Evolutionary conservation across 2,329 filamentous ascomycete species (phyloP), one percentile per base, ranked within the genome.

Genomic region (Fusarium stilboides): DNA sequence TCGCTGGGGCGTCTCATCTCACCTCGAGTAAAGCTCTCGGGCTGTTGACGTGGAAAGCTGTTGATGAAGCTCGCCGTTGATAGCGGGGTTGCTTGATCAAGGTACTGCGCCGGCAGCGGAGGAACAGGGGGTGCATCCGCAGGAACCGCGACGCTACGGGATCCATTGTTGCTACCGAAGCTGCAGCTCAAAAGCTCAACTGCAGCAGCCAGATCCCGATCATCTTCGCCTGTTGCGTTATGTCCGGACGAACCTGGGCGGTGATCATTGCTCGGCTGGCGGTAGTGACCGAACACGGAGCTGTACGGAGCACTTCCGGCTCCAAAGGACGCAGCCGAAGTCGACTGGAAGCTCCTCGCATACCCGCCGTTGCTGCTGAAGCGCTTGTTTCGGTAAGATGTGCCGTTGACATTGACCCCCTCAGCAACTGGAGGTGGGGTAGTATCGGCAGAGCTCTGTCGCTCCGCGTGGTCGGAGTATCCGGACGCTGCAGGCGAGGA

Each of bases 101-200:
- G 83, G 78, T 93, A 97, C 72, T 92, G 92, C 17, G 91, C 90
- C 5, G 95, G 95, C 65, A 98, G 86, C 39, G 93, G 92, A 45
- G 95, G 95, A 5, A 98, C 94, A 0, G 94, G 94, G 37, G 95
- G 95, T 7, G 94, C 90, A 74, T 97, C 92, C 5, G 87, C 83
- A 6, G 89, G 86, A 63, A 94, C 83, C 51, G 86, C 85, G 15
- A 87, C 84, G 42, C 90, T 86, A 57, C 89, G 89, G 74, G 91
- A 88, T 64, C 92, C 90, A 47, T 79, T 85, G 72, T 85, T 88
- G 78, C 94, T 98, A 70, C 91, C 91, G 78, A 97, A 96, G 79
- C 94, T 97, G 85, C 94, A 97, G 80, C 92, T 95, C 67, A 97
- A 89, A 70, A 97, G 85, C 73, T 96, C 93, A 50, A 98, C 93